A percentile compares a stretch with the other conserved stretches of the same genome.
Evolutionary conservation across 805 yeast species (phyloP).

Genomic region (Monosporozyma yasuniensis): DNA sequence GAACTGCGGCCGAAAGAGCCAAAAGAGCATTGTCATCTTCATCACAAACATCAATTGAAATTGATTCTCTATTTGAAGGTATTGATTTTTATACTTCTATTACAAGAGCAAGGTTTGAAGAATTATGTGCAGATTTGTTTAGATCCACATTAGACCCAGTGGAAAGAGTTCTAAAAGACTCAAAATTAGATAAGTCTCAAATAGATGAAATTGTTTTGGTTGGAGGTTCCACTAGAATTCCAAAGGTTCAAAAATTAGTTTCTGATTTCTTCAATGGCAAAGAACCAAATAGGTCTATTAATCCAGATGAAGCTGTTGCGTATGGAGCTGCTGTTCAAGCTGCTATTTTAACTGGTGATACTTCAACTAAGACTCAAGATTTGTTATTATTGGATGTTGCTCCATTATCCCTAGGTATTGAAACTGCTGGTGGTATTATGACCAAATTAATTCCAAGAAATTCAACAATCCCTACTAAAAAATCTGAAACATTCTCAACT

Average conservation of each 20-base stretch:
- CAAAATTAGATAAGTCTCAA: conserved; percentile 81
- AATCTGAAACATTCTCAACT: conserved; percentile 93
- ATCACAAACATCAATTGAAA: conserved; percentile 90
- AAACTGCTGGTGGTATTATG: conserved; percentile 99
- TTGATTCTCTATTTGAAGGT: conserved; percentile 92
- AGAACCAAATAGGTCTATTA: conserved; percentile 92
- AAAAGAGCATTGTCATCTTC: conserved; percentile 96
- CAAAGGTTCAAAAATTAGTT: conserved; percentile 90
- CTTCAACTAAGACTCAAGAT: conserved; percentile 93
- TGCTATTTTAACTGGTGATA: conserved; percentile 92
- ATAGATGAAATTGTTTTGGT: conserved; percentile 90
- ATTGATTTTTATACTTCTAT: conserved; percentile 91
- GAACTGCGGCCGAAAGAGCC: conserved; percentile 98
- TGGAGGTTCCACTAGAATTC: conserved; percentile 98
- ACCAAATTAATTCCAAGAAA: conserved; percentile 95
- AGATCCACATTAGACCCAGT: conserved; percentile 92
- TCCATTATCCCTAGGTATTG: conserved; percentile 95
- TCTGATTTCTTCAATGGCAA: conserved; percentile 96
- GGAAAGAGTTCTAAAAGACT: conserved; percentile 85
- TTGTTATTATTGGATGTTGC: conserved; percentile 91
- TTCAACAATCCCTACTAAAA: conserved; percentile 95
- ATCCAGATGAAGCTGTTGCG: conserved; percentile 99
- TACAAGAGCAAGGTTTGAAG: conserved; percentile 97
- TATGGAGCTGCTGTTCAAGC: conserved; percentile 99
- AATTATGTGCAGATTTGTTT: conserved; percentile 87